Evolutionary conservation across 1,284 basidiomycete species (phyloP), one percentile per base, ranked within the genome.

Genomic region (Ceratobasidium papillatum): DNA sequence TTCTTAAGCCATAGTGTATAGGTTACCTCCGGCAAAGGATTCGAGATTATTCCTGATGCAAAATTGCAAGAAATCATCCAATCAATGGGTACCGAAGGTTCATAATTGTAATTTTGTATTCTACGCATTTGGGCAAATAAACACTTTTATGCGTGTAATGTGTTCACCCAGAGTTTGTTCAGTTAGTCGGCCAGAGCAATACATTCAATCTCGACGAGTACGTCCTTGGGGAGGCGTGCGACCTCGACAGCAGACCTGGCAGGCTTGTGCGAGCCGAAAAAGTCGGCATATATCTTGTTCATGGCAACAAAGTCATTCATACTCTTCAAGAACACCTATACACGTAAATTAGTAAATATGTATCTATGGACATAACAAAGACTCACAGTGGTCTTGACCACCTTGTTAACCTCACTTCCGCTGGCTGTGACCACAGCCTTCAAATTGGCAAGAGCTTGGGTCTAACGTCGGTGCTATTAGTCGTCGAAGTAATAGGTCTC

Each of bases 191-290:
- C 51, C 22, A 78, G 41, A 17, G 91, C 94, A 81, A 97, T 93
- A 79, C 90, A 91, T 84, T 99, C 96, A 77, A 99, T 89, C 86
- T 99, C 97, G 71, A 98, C 92, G 45, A 96, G 86, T 14, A 91
- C 93, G 78, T 91, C 90, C 81, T 89, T 89, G 41, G 93, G 93
- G 47, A 94, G 85, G 49, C 90, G 86, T 17, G 92, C 87, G 30
- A 87, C 94, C 85, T 95, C 93, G 65, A 97, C 94, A 66, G 93
- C 91, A 25, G 94, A 96, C 76, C 97, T 87, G 0, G 97, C 95
- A 63, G 97, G 97, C 84, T 94, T 96, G 85, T 96, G 93, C 66
- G 89, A 86, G n/a, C 92, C 94, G 81, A 96, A 97, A 83, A 92
- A 91, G 72, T 87, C 85, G 58, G 87, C 87, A 82, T 96, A 96